These are phyloP conservation scores for Myxozyma vanderwaltii DNA, from an alignment of 805 yeast species.

Conservation along the genomic window DNA sequence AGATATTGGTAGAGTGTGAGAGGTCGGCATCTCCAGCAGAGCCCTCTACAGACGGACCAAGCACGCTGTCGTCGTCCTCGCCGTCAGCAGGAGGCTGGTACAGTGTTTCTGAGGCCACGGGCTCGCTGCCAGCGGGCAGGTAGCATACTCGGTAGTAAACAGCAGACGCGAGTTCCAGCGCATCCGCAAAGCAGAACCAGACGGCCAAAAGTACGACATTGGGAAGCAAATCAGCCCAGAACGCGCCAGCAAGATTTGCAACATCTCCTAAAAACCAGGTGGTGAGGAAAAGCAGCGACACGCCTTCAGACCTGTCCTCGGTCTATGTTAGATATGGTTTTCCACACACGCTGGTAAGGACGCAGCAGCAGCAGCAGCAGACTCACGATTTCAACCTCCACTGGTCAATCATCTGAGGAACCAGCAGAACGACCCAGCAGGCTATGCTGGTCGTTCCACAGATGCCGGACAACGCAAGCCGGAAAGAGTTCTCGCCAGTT, in stretches of 20 bases:
- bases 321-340: too few species aligned
- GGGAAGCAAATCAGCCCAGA: constrained; percentile 71
- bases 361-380: too few species aligned
- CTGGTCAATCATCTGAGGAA: constrained; percentile 80
- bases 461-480: constrained; percentile 23
- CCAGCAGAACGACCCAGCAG: constrained; percentile 73
- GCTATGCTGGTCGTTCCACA: constrained; percentile 73
- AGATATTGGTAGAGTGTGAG: neutral
- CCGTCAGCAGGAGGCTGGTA: neutral
- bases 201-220: constrained; percentile 68
- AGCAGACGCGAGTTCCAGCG: constrained; percentile 58
- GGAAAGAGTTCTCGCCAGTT: neutral
- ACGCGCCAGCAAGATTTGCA: constrained; percentile 64
- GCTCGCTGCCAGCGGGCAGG: neutral
- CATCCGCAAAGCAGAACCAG: constrained; percentile 78
- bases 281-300: constrained; percentile 64
- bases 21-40: neutral
- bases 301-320: constrained; percentile 63
- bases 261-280: constrained; percentile 77
- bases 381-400: constrained; percentile 61
- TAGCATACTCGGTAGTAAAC: constrained; percentile 51
- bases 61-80: neutral
- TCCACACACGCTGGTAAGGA: too few species aligned
- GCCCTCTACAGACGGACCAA: neutral
- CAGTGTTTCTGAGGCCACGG: too few species aligned